Evolutionary conservation across 2,329 filamentous ascomycete species (phyloP), one percentile per base, ranked within the genome.

Genomic region (Aplosporella prunicola): DNA sequence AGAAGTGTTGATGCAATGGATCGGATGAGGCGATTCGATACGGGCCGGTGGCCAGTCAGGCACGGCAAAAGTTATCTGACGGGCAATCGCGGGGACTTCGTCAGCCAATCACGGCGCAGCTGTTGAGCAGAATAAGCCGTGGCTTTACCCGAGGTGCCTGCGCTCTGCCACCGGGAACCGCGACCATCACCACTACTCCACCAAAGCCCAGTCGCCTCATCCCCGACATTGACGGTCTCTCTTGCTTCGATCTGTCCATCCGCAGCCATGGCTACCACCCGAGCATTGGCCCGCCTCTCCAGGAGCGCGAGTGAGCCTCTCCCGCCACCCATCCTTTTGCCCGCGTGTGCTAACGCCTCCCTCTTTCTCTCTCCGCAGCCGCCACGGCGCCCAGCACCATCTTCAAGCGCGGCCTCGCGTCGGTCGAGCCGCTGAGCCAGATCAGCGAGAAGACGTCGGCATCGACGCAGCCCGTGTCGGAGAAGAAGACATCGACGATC

Each of bases 401-500:
- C 20, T 40, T 35, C 32, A 40, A 32, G 32, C 56, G 58, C 39
- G 50, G 52, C 43, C 56, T 61, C 38, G 58, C 58, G 52, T 60
- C 58, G 38, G 56, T 61, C 29, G 55, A 57, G 26, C 55, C 55
- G 34, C 43, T 56, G 41, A 52, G 54, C 37, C 56, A 57, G 47
- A 29, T 44, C 20, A 51, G 43, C 24, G 56, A 58, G 37, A 47
- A 43, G 38, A 54, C 50, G 23, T 33, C 30, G 8, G 13, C 13
- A 8, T 18, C 9, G 9, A 47, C 44, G 9, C 53, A 52, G 11
- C 48, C 56, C 15, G 49, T 63, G 20, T 60, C 69, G 40, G 58
- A 67, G 62, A 64, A 59, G 47, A 59, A 80, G 60, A 72, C 76
- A 23, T 72, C 76, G 32, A 73, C 75, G 33, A 66, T 75, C 40